These are phyloP conservation scores for Mortierella sp. DNA, from an alignment of 371 early-diverging fungal species.

Conservation along the genomic window DNA sequence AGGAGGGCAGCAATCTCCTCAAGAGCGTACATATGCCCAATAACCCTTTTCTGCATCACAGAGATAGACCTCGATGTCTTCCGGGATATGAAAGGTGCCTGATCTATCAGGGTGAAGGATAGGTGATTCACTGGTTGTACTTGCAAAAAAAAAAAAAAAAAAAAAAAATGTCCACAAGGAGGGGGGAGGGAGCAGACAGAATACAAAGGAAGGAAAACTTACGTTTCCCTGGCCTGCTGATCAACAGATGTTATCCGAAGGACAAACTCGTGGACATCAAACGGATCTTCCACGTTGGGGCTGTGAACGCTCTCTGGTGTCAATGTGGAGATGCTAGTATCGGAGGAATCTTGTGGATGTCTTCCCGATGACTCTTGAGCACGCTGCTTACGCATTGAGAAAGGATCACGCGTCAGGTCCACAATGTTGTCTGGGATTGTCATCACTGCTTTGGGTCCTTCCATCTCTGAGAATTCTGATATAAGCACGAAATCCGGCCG, in stretches of 20 bases:
- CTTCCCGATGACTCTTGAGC: constrained; percentile 20
- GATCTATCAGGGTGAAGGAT: constrained; percentile 17
- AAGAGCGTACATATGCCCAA: constrained; percentile 69
- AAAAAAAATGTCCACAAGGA: too few species aligned
- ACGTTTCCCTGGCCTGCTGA: constrained; percentile 53
- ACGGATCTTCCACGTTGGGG: constrained; percentile 23
- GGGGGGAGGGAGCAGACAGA: not conserved
- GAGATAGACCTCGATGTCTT: constrained; percentile 69
- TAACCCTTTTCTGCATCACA: constrained; percentile 62
- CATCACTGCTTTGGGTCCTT: constrained; percentile 66
- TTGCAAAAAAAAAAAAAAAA: not conserved
- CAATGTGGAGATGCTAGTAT: constrained; percentile 24
- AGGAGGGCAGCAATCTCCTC: too few species aligned
- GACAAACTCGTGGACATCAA: constrained; percentile 68
- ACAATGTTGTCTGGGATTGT: constrained; percentile 56
- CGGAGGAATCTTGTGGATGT: constrained; percentile 28
- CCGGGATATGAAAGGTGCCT: constrained; percentile 62
- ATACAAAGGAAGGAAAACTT: constrained; percentile 10
- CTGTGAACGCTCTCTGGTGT: constrained; percentile 3
- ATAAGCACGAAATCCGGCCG: constrained; percentile 67
- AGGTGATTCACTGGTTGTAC: not conserved
- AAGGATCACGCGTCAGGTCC: constrained; percentile 55
- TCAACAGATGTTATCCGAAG: constrained; percentile 67
- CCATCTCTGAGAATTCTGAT: constrained; percentile 70
- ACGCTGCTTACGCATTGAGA: constrained; percentile 27